Percentiles rank a stretch among this genome's conserved stretches.
phyloP scores from a whole-genome alignment of 192 early-diverging fungal genomes.

The Backusella macrospora region DNA sequence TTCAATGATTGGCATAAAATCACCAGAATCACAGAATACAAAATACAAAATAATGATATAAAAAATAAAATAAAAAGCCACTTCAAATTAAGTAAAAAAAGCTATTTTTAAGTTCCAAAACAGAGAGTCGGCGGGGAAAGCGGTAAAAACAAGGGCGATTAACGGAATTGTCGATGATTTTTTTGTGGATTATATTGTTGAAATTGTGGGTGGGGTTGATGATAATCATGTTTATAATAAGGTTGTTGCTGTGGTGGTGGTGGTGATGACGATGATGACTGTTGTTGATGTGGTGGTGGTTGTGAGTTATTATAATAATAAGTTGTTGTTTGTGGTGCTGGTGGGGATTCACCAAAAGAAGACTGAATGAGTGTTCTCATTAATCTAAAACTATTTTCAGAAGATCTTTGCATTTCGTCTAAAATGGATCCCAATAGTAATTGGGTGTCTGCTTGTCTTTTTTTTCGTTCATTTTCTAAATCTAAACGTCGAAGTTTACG shows the following conservation, averaged over 20 bases:
- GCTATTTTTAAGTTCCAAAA: background rate
- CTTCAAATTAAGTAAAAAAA: background rate
- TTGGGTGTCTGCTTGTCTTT: background rate
- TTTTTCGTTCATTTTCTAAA: background rate
- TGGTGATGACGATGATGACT: background rate
- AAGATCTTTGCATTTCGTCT: slow-evolving; percentile 8
- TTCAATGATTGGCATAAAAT: too few species aligned
- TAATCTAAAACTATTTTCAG: slow-evolving; percentile 6
- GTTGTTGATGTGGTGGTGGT: background rate
- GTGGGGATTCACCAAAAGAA: background rate
- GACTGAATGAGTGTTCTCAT: slow-evolving; percentile 1
- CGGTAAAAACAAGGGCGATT: background rate
- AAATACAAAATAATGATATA: background rate
- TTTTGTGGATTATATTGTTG: background rate
- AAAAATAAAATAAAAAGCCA: background rate
- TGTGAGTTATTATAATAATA: background rate
- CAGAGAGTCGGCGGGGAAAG: background rate
- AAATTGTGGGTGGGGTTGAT: background rate
- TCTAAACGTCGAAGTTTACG: slow-evolving; percentile 6
- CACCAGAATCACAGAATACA: too few species aligned
- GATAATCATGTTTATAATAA: background rate
- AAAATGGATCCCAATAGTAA: background rate
- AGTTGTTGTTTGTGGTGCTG: background rate
- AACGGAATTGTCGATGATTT: background rate
- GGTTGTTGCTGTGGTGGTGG: background rate